Percentiles rank a stretch among this genome's conserved stretches.
Conservation (phyloP, 352 stramenopile genomes). For the Albugo candida region DNA sequence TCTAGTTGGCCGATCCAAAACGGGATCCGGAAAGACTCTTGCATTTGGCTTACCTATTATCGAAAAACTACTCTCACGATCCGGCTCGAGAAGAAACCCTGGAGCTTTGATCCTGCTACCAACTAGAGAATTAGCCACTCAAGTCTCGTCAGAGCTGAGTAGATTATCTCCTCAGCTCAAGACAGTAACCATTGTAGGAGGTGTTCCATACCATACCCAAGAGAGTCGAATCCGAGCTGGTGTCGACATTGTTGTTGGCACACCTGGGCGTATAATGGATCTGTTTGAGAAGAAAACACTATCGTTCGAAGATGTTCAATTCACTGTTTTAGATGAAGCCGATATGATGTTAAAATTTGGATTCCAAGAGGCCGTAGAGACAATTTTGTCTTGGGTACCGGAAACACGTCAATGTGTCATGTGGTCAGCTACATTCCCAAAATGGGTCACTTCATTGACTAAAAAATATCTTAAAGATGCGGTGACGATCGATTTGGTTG, state of each 20-base stretch:
- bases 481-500: slow-evolving; percentile 89
- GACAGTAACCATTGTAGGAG: slow-evolving; percentile 84
- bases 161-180: slow-evolving; percentile 78
- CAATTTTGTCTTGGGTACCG: slow-evolving; percentile 77
- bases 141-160: slow-evolving; percentile 87
- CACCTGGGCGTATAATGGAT: slow-evolving; percentile 93
- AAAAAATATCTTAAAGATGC: slow-evolving; percentile 84
- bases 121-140: slow-evolving; percentile 92
- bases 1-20: slow-evolving; percentile 71
- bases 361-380: slow-evolving; percentile 95
- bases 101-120: slow-evolving; percentile 89
- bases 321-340: slow-evolving; percentile 89
- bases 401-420: slow-evolving; percentile 82
- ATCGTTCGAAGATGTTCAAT: slow-evolving; percentile 74
- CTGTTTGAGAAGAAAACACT: slow-evolving; percentile 87
- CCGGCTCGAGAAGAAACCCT: slow-evolving; percentile 18
- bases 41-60: slow-evolving; percentile 61
- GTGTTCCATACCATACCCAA: slow-evolving; percentile 84
- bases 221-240: slow-evolving; percentile 79
- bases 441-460: slow-evolving; percentile 89
- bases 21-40: slow-evolving; percentile 63
- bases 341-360: slow-evolving; percentile 99
- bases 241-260: slow-evolving; percentile 90
- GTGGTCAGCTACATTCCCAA: slow-evolving; percentile 92
- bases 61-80: slow-evolving; percentile 30